These are phyloP conservation scores for Citrus mangshanensis DNA, from an alignment of 345 rosid genomes.

Conservation along the genomic window DNA sequence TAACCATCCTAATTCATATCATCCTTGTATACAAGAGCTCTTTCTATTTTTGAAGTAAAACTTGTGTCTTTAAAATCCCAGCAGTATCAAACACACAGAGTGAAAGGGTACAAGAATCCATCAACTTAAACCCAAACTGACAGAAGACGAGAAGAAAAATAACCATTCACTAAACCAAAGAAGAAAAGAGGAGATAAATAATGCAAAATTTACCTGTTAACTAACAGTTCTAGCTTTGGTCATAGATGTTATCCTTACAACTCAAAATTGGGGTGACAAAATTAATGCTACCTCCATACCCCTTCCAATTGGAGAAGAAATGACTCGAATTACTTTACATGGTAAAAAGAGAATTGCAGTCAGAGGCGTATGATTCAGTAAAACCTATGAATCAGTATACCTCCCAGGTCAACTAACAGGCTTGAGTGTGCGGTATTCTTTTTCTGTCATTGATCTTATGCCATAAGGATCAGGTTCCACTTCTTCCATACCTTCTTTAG, in stretches of 20 bases:
- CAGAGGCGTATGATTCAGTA: background rate
- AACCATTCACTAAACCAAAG: background rate
- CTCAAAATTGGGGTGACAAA: slow-evolving; percentile 21
- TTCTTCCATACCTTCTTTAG: slow-evolving; percentile 56
- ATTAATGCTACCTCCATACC: background rate
- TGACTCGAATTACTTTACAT: slow-evolving; percentile 19
- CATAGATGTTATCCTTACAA: slow-evolving; percentile 2
- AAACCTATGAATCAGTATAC: slow-evolving; percentile 1
- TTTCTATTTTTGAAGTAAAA: too few relatives aligned
- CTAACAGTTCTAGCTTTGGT: background rate
- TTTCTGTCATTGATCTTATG: slow-evolving; percentile 58
- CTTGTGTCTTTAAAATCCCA: background rate
- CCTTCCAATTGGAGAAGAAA: background rate
- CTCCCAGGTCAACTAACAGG: slow-evolving; percentile 24
- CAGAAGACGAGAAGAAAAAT: background rate
- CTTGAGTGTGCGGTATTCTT: slow-evolving; percentile 50
- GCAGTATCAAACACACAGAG: background rate
- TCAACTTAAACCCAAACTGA: background rate
- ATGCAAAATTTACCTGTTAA: background rate
- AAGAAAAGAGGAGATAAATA: background rate
- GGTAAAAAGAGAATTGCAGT: background rate
- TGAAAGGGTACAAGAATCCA: background rate
- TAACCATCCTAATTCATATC: background rate
- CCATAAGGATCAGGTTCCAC: slow-evolving; percentile 53
- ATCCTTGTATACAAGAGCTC: too few relatives aligned